Percentiles rank a stretch among this genome's conserved stretches.
These are phyloP conservation scores for Xylariaceae sp. DNA, from an alignment of 2,329 filamentous ascomycete genomes.

Conservation along the genomic window DNA sequence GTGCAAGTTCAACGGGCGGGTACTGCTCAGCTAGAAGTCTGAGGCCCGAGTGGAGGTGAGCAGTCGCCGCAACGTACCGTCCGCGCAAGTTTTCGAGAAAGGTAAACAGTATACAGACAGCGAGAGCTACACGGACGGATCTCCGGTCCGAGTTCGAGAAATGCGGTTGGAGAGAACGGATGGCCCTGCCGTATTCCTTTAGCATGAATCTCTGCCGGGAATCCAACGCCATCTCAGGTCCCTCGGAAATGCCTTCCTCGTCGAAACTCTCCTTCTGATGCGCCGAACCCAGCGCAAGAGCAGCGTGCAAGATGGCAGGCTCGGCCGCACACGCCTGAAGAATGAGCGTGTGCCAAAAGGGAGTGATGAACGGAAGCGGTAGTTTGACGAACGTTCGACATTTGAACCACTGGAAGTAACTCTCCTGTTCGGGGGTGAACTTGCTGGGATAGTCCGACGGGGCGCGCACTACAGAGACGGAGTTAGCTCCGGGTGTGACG, in stretches of 20 bases:
- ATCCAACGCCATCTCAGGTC: slow-evolving; percentile 9
- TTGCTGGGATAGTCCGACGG: slow-evolving; percentile 9
- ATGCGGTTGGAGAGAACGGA: slow-evolving; percentile 34
- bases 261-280: slow-evolving; percentile 26
- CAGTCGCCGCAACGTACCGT: slow-evolving; percentile 33
- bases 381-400: slow-evolving; percentile 35
- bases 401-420: slow-evolving; percentile 40
- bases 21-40: slow-evolving; percentile 30
- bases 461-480: neutral
- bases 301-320: slow-evolving; percentile 37
- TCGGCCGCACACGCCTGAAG: slow-evolving; percentile 34
- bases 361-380: slow-evolving; percentile 33
- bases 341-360: slow-evolving; percentile 35
- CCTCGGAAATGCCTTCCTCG: neutral
- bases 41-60: slow-evolving; percentile 41
- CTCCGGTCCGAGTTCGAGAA: slow-evolving; percentile 24
- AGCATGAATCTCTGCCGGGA: slow-evolving; percentile 27
- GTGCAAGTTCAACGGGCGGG: slow-evolving; percentile 1
- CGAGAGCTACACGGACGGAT: slow-evolving; percentile 35
- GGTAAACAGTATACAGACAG: slow-evolving; percentile 35
- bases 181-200: slow-evolving; percentile 35
- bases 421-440: slow-evolving; percentile 28
- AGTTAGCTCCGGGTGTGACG: neutral
- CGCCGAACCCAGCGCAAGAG: slow-evolving; percentile 35
- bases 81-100: slow-evolving; percentile 34